Evolutionary conservation across 2,329 filamentous ascomycete genomes (phyloP).

Genomic region (Scedosporium dehoogii): DNA sequence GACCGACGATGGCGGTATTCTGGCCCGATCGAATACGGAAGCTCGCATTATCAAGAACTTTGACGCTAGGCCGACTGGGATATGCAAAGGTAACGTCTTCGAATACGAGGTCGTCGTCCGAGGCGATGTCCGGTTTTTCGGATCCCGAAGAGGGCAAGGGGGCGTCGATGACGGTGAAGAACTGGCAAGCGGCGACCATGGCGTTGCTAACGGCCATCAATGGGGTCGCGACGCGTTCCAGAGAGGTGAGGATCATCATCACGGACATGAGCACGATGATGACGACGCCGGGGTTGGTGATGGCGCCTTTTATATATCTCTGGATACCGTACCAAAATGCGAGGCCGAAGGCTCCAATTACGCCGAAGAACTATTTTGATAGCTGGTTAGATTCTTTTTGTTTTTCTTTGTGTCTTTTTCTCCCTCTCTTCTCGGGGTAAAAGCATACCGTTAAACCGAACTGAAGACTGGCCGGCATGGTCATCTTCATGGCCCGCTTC

Average conservation of each 20-base stretch:
- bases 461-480: slow-evolving; percentile 41
- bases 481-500: slow-evolving; percentile 34
- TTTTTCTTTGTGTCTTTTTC: too few species aligned
- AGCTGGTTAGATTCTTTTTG: neutral
- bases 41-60: slow-evolving; percentile 49
- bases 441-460: slow-evolving; percentile 36
- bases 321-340: slow-evolving; percentile 55
- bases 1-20: slow-evolving; percentile 65
- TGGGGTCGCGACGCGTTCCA: slow-evolving; percentile 47
- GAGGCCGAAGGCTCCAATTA: slow-evolving; percentile 43
- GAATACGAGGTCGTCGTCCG: slow-evolving; percentile 35
- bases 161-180: slow-evolving; percentile 45
- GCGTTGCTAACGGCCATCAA: slow-evolving; percentile 48
- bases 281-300: slow-evolving; percentile 41
- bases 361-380: slow-evolving; percentile 35
- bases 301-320: slow-evolving; percentile 32
- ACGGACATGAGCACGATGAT: slow-evolving; percentile 48
- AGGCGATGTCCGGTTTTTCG: slow-evolving; percentile 25
- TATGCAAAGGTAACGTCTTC: slow-evolving; percentile 61
- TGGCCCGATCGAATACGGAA: slow-evolving; percentile 52
- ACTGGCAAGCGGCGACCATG: slow-evolving; percentile 46
- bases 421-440: too few species aligned
- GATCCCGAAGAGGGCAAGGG: slow-evolving; percentile 27
- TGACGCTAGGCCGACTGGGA: slow-evolving; percentile 54
- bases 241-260: slow-evolving; percentile 46